Base-by-base conservation (phyloP, 257 asterid genomes). In the Gentiana dahurica region DNA sequence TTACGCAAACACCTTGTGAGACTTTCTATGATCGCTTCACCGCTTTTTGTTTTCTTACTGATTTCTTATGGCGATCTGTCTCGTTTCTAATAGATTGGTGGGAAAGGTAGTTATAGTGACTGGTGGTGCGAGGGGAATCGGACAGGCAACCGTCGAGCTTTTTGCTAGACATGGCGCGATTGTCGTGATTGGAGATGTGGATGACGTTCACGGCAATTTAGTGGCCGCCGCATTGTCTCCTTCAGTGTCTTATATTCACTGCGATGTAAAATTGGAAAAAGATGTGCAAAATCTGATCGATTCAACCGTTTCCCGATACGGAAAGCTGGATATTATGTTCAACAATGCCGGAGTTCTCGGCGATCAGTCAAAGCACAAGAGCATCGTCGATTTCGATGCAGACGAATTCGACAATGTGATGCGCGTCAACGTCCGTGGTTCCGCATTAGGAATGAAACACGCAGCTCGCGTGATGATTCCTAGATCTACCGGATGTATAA, bases 271-370 rank as follows among this genome's bases (percentile, higher is more conserved):
- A 65, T 75, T 70, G 15, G 97, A 88, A 70, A 58, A 43, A n/a
- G 77, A 88, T 9, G 79, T 88, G 47, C 68, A 78, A 36, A 12
- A 59, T 59, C 61, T 81, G 4, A 65, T 88, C 1, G 51, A 54
- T 49, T 67, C 75, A 12, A 71, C 95, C 35, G 67, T 88, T 4
- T 59, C 83, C 41, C 38, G 13, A 9, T 61, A 66, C 34, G 96
- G 96, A 0, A 64, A 45, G 56, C 71, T 88, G 1, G 96, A 88
- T 56, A 35, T 88, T 12, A 65, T 88, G 2, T 80, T 76, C 83
- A 88, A 77, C 86, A 85, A 88, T 60, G 95, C 96, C 6, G 96
- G 96, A 7, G 54, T 88, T 7, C 80, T 85, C 4, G 96, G 96
- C 2, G 54, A 73, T 65, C 96, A 84, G 63, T 61, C 85, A 13